phyloP scores from a whole-genome alignment of 495 filamentous ascomycete genomes.

The Aspergillus ostianus region DNA sequence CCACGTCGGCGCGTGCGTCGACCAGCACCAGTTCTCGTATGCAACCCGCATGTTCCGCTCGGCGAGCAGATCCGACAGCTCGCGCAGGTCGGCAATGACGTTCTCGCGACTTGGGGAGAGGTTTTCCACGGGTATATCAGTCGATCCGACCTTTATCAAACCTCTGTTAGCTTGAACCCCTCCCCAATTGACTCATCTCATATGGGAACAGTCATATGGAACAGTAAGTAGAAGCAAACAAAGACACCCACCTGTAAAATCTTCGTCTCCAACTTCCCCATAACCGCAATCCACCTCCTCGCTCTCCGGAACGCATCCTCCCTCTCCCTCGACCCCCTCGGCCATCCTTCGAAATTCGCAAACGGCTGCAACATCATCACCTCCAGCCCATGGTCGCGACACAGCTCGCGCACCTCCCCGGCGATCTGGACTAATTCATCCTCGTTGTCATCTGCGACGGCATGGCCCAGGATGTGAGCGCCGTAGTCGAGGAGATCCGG shows the following conservation, averaged over 20 bases:
- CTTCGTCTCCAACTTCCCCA: slow-evolving; percentile 67
- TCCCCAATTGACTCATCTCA: too few relatives aligned
- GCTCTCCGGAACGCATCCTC: slow-evolving; percentile 66
- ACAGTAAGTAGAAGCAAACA: neutral
- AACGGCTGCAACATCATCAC: slow-evolving; percentile 81
- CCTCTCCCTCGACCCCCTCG: slow-evolving; percentile 52
- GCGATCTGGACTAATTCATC: slow-evolving; percentile 51
- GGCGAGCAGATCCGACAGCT: slow-evolving; percentile 63
- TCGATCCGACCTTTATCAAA: slow-evolving; percentile 59
- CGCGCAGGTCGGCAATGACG: slow-evolving; percentile 60
- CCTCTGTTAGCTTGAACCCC: too few relatives aligned
- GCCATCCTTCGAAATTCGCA: slow-evolving; percentile 78
- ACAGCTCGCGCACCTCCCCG: slow-evolving; percentile 50
- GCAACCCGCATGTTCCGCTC: slow-evolving; percentile 57
- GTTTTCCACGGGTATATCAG: slow-evolving; percentile 55
- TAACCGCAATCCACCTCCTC: slow-evolving; percentile 68
- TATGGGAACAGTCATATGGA: neutral
- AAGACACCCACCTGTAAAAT: slow-evolving; percentile 60
- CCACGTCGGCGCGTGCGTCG: slow-evolving; percentile 68
- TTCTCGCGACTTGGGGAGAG: slow-evolving; percentile 46
- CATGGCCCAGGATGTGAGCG: slow-evolving; percentile 43
- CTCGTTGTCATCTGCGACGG: slow-evolving; percentile 56
- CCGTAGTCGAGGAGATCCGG: slow-evolving; percentile 71
- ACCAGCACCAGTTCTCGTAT: slow-evolving; percentile 89
- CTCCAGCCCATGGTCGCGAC: slow-evolving; percentile 49